Conservation (phyloP, 208 protist species). For the Acanthamoeba healyi region DNA sequence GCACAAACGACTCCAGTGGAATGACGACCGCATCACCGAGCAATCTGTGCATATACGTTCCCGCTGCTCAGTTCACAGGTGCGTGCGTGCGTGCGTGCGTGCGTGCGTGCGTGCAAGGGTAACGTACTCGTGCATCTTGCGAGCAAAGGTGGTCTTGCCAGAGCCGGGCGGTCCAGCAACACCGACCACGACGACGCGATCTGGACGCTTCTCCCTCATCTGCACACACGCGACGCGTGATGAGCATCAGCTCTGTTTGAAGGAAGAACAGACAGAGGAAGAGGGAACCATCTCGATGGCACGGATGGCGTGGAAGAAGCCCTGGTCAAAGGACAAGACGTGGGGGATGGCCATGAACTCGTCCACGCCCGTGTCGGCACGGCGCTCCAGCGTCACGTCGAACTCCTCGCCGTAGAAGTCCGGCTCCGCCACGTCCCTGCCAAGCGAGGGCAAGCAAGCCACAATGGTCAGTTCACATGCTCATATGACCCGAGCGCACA, state of each 20-base stretch:
- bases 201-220: slow-evolving; percentile 72
- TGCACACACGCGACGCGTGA: background rate
- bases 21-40: slow-evolving; percentile 75
- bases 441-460: background rate
- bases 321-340: slow-evolving; percentile 80
- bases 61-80: background rate
- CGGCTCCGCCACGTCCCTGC: slow-evolving; percentile 19
- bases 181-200: slow-evolving; percentile 71
- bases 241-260: background rate
- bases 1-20: slow-evolving; percentile 76
- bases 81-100: too few relatives aligned
- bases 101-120: background rate
- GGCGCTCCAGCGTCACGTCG: slow-evolving; percentile 66
- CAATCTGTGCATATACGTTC: background rate
- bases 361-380: slow-evolving; percentile 37
- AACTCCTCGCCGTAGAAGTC: slow-evolving; percentile 75
- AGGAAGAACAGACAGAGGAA: background rate
- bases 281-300: slow-evolving; percentile 73
- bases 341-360: slow-evolving; percentile 77
- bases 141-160: slow-evolving; percentile 75
- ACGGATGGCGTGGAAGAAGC: slow-evolving; percentile 80
- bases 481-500: too few relatives aligned
- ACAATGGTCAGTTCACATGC: too few relatives aligned
- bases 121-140: slow-evolving; percentile 56
- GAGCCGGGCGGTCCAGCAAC: slow-evolving; percentile 80